Percentiles rank a stretch among this genome's conserved stretches.
These are phyloP conservation scores for Sporothrix pseudoabietina DNA, from an alignment of 2,329 filamentous ascomycete genomes.

Conservation along the genomic window DNA sequence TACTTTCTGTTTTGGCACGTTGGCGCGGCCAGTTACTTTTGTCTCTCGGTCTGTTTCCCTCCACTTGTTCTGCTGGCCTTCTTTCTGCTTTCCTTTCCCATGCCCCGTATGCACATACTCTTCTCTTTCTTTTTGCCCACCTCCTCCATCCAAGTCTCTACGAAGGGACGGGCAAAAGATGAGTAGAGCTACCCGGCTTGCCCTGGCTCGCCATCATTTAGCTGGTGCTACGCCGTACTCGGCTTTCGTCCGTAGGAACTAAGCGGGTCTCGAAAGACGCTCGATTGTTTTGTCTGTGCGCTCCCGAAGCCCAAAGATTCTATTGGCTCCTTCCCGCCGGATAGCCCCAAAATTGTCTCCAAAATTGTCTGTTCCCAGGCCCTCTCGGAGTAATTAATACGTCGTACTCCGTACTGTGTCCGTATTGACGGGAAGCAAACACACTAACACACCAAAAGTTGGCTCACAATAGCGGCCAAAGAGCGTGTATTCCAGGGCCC, in stretches of 20 bases:
- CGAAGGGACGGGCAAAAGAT: not conserved
- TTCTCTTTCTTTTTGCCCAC: not conserved
- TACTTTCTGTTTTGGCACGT: not conserved
- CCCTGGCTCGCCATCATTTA: not conserved
- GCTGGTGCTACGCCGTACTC: conserved; percentile 4
- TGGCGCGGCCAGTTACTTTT: not conserved
- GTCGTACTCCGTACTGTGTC: no score
- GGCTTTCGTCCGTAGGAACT: conserved; percentile 11
- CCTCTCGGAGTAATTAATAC: no score
- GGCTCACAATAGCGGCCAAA: not conserved
- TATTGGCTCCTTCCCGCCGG: conserved; percentile 14
- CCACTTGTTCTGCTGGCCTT: not conserved
- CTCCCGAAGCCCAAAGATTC: not conserved
- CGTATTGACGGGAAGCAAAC: not conserved
- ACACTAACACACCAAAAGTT: not conserved
- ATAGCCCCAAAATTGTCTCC: not conserved
- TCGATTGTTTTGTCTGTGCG: not conserved
- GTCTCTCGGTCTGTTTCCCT: not conserved
- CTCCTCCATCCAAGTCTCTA: not conserved
- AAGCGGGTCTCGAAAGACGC: not conserved
- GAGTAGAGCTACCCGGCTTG: not conserved
- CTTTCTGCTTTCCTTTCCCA: not conserved
- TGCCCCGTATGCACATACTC: no score
- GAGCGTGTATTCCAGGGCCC: not conserved
- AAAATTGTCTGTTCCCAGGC: not conserved